Conservation (phyloP, 2,329 filamentous ascomycete species). For the Aspergillus eucalypticola region DNA sequence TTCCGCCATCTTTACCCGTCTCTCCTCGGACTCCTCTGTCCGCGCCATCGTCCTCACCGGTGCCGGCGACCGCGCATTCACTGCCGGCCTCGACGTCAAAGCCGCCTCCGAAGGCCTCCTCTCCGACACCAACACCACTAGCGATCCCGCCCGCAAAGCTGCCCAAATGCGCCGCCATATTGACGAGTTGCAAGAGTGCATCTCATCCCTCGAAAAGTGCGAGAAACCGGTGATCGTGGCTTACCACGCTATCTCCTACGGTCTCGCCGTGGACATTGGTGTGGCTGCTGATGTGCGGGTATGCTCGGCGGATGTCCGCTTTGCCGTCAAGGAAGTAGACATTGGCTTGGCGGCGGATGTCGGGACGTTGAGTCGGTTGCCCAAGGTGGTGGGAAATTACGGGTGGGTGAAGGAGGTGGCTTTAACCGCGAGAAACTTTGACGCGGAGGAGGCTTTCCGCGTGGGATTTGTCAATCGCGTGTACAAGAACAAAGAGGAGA, state of each 20-base stretch:
- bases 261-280: conserved; percentile 69
- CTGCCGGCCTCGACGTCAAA: conserved; percentile 79
- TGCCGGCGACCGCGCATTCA: conserved; percentile 81
- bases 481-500: conserved; percentile 56
- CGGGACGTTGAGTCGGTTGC: conserved; percentile 49
- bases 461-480: conserved; percentile 48
- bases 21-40: conserved; percentile 71
- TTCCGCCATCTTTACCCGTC: conserved; percentile 66
- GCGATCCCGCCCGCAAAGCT: conserved; percentile 67
- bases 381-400: conserved; percentile 48
- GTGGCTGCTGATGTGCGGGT: conserved; percentile 47
- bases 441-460: conserved; percentile 45
- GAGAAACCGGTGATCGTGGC: conserved; percentile 88
- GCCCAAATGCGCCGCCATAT: conserved; percentile 67
- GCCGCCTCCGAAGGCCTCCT: conserved; percentile 60
- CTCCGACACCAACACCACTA: conserved; percentile 32
- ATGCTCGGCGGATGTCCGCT: conserved; percentile 37
- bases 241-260: conserved; percentile 75
- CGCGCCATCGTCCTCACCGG: conserved; percentile 78
- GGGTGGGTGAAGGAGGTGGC: conserved; percentile 53
- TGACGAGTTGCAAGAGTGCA: conserved; percentile 75
- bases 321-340: conserved; percentile 52
- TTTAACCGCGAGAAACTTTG: conserved; percentile 47
- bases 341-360: conserved; percentile 53
- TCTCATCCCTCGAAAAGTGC: conserved; percentile 76